These are phyloP conservation scores for Saccharomyces hybrid DNA, from an alignment of 1,139 yeast genomes.

Conservation along the genomic window DNA sequence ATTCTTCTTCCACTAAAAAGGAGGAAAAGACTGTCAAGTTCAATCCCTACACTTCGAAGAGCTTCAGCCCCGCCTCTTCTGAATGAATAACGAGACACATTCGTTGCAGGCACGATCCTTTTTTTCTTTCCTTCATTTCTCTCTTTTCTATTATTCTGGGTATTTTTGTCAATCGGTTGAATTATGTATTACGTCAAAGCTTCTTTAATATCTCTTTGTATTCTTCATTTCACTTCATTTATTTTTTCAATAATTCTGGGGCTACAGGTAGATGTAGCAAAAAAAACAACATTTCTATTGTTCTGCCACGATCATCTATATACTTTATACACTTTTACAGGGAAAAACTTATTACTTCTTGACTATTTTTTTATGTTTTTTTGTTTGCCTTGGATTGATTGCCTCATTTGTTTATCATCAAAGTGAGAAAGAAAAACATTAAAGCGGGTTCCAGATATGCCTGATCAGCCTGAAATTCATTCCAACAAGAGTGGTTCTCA, in stretches of 20 bases:
- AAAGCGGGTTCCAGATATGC: neutral
- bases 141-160: neutral
- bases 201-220: neutral
- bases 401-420: too few species aligned
- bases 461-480: neutral
- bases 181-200: neutral
- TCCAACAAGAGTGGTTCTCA: neutral
- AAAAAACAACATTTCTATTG: too few species aligned
- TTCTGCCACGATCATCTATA: too few species aligned
- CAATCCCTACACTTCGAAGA: constrained; percentile 34
- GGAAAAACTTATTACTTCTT: too few species aligned
- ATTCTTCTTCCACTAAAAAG: constrained; percentile 5
- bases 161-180: neutral
- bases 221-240: neutral
- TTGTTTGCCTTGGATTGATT: too few species aligned
- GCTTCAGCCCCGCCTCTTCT: constrained; percentile 20
- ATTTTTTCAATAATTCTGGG: neutral
- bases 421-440: too few species aligned
- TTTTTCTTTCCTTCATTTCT: neutral
- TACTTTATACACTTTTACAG: too few species aligned
- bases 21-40: constrained; percentile 12
- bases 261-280: neutral
- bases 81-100: constrained; percentile 3
- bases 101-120: neutral
- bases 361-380: too few species aligned